Percentiles rank a stretch among this genome's conserved stretches.
Conservation (phyloP, 2,329 filamentous ascomycete species). For the Pezizomycotina sp. region DNA sequence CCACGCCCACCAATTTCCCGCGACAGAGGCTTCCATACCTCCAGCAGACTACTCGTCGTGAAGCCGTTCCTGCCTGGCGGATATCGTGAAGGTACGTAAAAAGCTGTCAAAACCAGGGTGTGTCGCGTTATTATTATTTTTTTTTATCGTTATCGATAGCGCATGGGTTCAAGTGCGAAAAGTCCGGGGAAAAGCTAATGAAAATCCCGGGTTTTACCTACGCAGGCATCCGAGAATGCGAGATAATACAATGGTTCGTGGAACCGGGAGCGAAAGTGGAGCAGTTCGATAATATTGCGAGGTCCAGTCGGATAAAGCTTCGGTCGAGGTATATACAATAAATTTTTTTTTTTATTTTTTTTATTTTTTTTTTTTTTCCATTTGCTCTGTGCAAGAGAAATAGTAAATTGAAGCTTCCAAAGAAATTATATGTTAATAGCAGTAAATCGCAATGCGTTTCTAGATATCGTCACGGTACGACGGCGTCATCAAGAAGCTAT, state of each 20-base stretch:
- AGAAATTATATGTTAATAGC: neutral
- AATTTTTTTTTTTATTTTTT: constrained; percentile 1
- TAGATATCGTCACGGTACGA: constrained; percentile 85
- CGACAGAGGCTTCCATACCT: too few relatives aligned
- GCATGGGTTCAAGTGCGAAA: neutral
- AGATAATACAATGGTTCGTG: constrained; percentile 99
- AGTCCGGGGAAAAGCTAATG: neutral
- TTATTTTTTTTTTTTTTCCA: constrained; percentile 1
- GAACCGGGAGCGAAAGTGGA: constrained; percentile 88
- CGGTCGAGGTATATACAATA: constrained; percentile 37
- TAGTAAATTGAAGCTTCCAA: constrained; percentile 1
- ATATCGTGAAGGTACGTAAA: constrained; percentile 62
- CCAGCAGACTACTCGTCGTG: constrained; percentile 41
- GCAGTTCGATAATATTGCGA: constrained; percentile 97
- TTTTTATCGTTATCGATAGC: neutral
- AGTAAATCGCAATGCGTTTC: constrained; percentile 1
- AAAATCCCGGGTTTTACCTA: constrained; percentile 1
- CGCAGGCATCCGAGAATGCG: constrained; percentile 86
- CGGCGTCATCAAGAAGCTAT: constrained; percentile 85
- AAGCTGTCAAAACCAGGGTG: neutral
- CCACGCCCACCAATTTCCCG: too few relatives aligned
- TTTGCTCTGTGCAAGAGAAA: neutral
- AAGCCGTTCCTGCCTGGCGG: constrained; percentile 70
- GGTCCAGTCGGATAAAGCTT: constrained; percentile 94
- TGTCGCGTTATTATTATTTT: neutral